These are phyloP conservation scores for Eutrema yunnanense DNA, from an alignment of 345 rosid species.

Conservation along the genomic window DNA sequence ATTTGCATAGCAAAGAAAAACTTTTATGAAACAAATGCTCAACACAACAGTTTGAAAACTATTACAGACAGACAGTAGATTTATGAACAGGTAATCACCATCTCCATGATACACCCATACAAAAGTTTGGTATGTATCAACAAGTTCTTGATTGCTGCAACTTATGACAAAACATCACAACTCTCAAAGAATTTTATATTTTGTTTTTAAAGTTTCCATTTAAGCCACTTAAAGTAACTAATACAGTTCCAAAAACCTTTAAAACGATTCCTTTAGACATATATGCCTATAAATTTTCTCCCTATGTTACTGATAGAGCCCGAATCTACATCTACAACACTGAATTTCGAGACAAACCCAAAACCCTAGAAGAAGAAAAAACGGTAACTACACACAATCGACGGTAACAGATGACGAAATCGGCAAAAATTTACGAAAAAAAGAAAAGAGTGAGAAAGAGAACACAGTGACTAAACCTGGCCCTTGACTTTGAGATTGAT, in stretches of 20 bases:
- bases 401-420: neutral
- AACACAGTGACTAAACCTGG: slow-evolving; percentile 43
- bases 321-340: neutral
- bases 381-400: neutral
- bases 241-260: neutral
- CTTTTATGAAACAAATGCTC: neutral
- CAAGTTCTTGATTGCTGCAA: neutral
- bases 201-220: neutral
- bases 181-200: neutral
- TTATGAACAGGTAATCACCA: neutral
- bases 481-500: slow-evolving; percentile 91
- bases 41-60: neutral
- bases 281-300: neutral
- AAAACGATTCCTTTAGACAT: neutral
- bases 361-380: neutral
- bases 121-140: neutral
- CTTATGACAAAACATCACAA: neutral
- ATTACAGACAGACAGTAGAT: neutral
- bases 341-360: neutral
- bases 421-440: neutral
- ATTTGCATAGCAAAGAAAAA: neutral
- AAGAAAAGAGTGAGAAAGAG: neutral
- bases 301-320: neutral
- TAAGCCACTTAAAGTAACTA: neutral
- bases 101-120: neutral